Base-by-base conservation (phyloP, 2,329 filamentous ascomycete species). In the Penicillium sp. region DNA sequence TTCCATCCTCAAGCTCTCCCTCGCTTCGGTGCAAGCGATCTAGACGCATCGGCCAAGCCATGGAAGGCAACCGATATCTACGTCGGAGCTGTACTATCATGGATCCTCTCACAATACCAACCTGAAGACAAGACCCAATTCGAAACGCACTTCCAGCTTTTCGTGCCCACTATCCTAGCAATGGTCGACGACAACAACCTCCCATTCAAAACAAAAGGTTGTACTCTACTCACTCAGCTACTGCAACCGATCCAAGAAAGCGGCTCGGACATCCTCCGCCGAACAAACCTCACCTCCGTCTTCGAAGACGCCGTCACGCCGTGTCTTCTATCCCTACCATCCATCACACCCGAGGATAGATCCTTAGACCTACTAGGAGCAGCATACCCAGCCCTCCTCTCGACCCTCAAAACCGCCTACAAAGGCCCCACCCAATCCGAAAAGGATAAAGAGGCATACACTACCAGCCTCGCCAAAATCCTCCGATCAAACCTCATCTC, bases 321-420 rank as follows among this genome's bases (percentile, higher is more conserved):
- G 0, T 86, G 87, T 37, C 81, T 96, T n/a, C 81, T 88, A 8
- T 90, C 86, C 66, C 80, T 96, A 6, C 93, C 93, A 0, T 85
- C 82, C 13, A 78, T 96, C 42, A 96, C 91, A 0, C 86, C 89
- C 0, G 88, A 90, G 67, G 71, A 81, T 0, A 89, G 94, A 56
- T 89, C 89, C 4, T 69, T 89, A 2, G 67, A 70, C 1, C 76
- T 97, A 3, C 81, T 96, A 1, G 69, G 73, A 6, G 79, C 81
- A 7, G 86, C 89, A 0, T 95, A 92, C 63, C 79, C 82, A 8
- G 86, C 87, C 2, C 78, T 96, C 3, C 75, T 89, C 19, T 75
- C 77, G 0, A 80, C 96, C 6, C 71, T 79, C 8, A 66, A 75
- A 46, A 74, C 82, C 67, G 61, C 77, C 59, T 74, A 78, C 74